Conservation (phyloP, 2,329 filamentous ascomycete species). For the Parasarocladium wereldwijsianum region DNA sequence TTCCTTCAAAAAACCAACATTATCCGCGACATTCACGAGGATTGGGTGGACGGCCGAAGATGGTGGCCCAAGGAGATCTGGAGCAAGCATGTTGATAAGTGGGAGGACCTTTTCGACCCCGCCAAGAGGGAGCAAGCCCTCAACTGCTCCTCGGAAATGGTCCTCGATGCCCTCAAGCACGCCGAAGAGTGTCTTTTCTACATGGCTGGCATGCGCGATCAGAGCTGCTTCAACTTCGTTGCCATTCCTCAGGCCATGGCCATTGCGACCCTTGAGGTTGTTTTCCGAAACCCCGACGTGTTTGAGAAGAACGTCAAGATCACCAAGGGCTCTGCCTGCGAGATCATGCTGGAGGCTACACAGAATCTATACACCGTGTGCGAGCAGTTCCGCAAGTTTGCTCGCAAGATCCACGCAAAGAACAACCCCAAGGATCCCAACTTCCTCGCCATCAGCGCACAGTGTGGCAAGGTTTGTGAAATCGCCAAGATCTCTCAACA, state of each 20-base stretch:
- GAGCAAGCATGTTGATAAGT: slow-evolving; percentile 85
- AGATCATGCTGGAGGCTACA: slow-evolving; percentile 82
- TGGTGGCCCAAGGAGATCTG: slow-evolving; percentile 97
- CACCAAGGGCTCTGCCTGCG: slow-evolving; percentile 84
- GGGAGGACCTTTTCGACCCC: slow-evolving; percentile 78
- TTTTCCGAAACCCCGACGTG: slow-evolving; percentile 81
- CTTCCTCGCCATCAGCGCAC: slow-evolving; percentile 80
- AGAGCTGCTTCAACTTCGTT: slow-evolving; percentile 98
- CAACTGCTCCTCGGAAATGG: slow-evolving; percentile 84
- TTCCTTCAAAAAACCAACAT: slow-evolving; percentile 99
- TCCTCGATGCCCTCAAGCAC: slow-evolving; percentile 74
- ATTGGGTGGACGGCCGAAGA: slow-evolving; percentile 70
- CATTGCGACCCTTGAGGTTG: slow-evolving; percentile 81
- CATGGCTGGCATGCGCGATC: slow-evolving; percentile 84
- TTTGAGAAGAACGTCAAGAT: slow-evolving; percentile 90
- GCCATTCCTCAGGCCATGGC: slow-evolving; percentile 96
- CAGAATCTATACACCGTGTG: slow-evolving; percentile 76
- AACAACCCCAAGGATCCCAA: slow-evolving; percentile 89
- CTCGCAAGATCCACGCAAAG: slow-evolving; percentile 75
- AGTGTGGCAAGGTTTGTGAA: slow-evolving; percentile 63
- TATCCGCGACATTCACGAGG: slow-evolving; percentile 87
- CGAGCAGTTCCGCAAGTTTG: slow-evolving; percentile 66
- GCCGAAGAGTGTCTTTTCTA: slow-evolving; percentile 95
- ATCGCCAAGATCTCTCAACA: background rate
- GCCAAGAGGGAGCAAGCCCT: slow-evolving; percentile 65